Percentiles rank a stretch among this genome's conserved stretches.
Evolutionary conservation across 495 filamentous ascomycete genomes (phyloP).

Genomic region (Saxophila tyrrhenica): DNA sequence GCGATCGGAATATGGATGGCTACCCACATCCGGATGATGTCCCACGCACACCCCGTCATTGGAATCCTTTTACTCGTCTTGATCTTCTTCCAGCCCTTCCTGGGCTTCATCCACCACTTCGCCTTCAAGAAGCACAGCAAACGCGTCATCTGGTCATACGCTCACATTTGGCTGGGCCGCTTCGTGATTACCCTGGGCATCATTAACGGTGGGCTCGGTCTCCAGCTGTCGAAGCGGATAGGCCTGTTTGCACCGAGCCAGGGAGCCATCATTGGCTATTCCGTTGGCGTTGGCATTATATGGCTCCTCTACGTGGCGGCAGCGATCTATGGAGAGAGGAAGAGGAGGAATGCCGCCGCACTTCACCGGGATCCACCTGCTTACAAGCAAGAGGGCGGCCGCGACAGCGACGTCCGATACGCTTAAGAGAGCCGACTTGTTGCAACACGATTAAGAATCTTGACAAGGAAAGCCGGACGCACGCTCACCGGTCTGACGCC

Average conservation of each 20-base stretch:
- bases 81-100: slow-evolving; percentile 29
- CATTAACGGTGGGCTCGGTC: slow-evolving; percentile 29
- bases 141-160: slow-evolving; percentile 26
- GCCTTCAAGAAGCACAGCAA: slow-evolving; percentile 25
- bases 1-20: slow-evolving; percentile 27
- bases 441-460: background rate
- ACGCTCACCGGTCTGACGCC: too few species aligned
- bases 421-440: background rate
- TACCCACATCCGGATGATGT: slow-evolving; percentile 17
- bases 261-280: slow-evolving; percentile 2
- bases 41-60: slow-evolving; percentile 25
- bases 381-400: background rate
- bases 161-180: slow-evolving; percentile 27
- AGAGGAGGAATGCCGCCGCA: background rate
- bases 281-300: slow-evolving; percentile 5
- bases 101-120: slow-evolving; percentile 25
- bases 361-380: background rate
- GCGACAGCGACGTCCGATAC: background rate
- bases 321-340: slow-evolving; percentile 17
- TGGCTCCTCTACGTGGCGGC: slow-evolving; percentile 14
- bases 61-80: slow-evolving; percentile 25
- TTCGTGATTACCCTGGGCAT: slow-evolving; percentile 26
- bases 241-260: background rate
- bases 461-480: too few species aligned
- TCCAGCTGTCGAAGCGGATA: slow-evolving; percentile 19